These are phyloP conservation scores for Mucor ambiguus DNA, from an alignment of 371 early-diverging fungal genomes.

Conservation along the genomic window DNA sequence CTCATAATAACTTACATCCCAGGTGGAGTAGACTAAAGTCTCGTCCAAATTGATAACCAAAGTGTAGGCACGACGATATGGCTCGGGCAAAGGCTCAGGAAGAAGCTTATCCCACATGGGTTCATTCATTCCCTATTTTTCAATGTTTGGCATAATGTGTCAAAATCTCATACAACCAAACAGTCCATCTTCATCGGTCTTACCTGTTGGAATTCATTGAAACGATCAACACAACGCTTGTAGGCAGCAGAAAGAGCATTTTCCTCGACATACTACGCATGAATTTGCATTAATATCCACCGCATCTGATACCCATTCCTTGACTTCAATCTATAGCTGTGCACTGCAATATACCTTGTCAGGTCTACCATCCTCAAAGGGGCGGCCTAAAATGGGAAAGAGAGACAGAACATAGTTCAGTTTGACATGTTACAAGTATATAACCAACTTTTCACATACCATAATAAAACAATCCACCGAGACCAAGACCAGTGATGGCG, in stretches of 20 bases:
- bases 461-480: constrained; percentile 34
- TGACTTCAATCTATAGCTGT: neutral
- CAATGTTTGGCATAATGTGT: neutral
- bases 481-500: constrained; percentile 23
- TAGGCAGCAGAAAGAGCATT: constrained; percentile 42
- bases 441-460: constrained; percentile 19
- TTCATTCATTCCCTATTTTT: constrained; percentile 46
- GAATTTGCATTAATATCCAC: neutral
- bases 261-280: constrained; percentile 39
- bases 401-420: neutral
- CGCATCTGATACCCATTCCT: neutral
- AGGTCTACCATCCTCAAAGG: constrained; percentile 24
- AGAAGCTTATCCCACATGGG: constrained; percentile 85
- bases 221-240: constrained; percentile 47
- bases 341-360: constrained; percentile 26
- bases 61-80: constrained; percentile 85
- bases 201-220: constrained; percentile 38
- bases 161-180: neutral
- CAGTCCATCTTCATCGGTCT: neutral
- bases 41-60: constrained; percentile 94
- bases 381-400: neutral
- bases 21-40: constrained; percentile 87
- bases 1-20: constrained; percentile 73
- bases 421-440: neutral
- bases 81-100: constrained; percentile 85